phyloP scores from a whole-genome alignment of 805 yeast species.

The Yarrowia sp. region DNA sequence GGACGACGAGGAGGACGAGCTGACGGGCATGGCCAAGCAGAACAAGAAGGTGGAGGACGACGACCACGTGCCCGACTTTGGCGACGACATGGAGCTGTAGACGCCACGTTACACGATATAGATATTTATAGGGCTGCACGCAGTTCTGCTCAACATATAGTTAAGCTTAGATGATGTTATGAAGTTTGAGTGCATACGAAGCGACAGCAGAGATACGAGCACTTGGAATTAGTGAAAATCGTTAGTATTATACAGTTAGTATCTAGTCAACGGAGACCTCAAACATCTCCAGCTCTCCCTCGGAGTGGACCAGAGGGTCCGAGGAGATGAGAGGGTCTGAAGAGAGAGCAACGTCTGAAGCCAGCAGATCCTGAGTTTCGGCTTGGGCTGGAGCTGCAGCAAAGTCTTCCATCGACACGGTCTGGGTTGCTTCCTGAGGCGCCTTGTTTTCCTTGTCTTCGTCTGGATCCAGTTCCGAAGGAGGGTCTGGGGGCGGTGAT shows the following conservation, averaged over 20 bases:
- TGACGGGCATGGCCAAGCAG: conserved; percentile 22
- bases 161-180: background rate
- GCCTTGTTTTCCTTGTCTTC: conserved; percentile 7
- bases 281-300: background rate
- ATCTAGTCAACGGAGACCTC: background rate
- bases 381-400: background rate
- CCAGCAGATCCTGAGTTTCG: background rate
- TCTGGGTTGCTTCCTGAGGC: background rate
- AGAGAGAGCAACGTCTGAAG: background rate
- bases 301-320: background rate
- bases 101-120: background rate
- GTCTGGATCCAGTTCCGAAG: background rate
- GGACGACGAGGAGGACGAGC: conserved; percentile 70
- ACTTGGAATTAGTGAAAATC: background rate
- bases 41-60: conserved; percentile 18
- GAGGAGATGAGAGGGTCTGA: background rate
- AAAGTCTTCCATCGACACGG: background rate
- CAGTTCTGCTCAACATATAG: conserved; percentile 7
- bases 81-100: conserved; percentile 36
- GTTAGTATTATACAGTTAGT: conserved; percentile 10
- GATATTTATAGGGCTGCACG: conserved; percentile 10
- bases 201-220: too few relatives aligned
- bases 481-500: background rate
- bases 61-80: conserved; percentile 33
- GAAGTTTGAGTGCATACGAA: too few relatives aligned